phyloP scores from a whole-genome alignment of 2,329 filamentous ascomycete genomes.

The Colletotrichum paranaense region DNA sequence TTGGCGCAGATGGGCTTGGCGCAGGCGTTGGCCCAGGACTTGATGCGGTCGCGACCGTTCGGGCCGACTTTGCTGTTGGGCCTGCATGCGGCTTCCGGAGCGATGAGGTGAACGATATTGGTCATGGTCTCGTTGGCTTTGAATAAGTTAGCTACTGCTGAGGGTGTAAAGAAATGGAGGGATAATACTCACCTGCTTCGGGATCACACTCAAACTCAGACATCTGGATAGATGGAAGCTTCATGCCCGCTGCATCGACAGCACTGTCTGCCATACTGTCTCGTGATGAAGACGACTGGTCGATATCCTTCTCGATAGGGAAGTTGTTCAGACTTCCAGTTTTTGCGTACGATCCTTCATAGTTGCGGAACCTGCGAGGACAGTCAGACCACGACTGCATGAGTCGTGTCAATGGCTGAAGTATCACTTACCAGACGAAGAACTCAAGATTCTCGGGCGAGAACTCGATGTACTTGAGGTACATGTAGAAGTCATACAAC shows the following conservation, averaged over 20 bases:
- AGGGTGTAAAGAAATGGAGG: not conserved
- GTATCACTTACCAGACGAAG: constrained; percentile 55
- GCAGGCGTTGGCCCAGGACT: constrained; percentile 37
- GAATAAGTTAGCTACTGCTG: not conserved
- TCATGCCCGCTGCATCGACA: not conserved
- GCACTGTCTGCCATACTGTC: constrained; percentile 19
- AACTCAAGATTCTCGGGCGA: constrained; percentile 62
- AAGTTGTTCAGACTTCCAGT: constrained; percentile 31
- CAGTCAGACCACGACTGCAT: not conserved
- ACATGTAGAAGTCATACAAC: constrained; percentile 63
- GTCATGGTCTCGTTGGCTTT: constrained; percentile 45
- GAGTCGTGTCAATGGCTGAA: rapidly evolving
- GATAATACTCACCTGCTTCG: constrained; percentile 45
- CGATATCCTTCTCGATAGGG: constrained; percentile 24
- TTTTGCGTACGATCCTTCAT: constrained; percentile 46
- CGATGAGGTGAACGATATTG: constrained; percentile 48
- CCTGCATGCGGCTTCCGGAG: constrained; percentile 42
- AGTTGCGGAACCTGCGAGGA: constrained; percentile 54
- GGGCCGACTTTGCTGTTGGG: constrained; percentile 32
- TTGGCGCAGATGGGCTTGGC: constrained; percentile 25
- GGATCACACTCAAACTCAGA: constrained; percentile 41
- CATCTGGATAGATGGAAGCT: constrained; percentile 35
- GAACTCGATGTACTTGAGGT: constrained; percentile 61
- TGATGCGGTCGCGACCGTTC: constrained; percentile 38
- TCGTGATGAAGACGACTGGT: constrained; percentile 2